Evolutionary conservation across 1,139 yeast genomes (phyloP), one percentile per base, ranked within the genome.

Genomic region (Protomyces gravidus): DNA sequence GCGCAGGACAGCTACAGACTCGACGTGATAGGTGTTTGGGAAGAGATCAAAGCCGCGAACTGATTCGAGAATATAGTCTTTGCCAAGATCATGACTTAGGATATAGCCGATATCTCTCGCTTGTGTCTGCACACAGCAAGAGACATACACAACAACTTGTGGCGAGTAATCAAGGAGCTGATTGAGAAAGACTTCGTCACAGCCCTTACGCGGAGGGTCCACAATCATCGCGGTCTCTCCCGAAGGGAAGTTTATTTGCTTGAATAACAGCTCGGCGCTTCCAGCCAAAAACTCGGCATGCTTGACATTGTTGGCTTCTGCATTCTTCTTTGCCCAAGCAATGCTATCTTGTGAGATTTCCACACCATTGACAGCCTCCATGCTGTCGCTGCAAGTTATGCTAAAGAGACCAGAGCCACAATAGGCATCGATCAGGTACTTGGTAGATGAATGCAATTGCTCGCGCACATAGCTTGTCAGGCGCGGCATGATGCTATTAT

Each of bases 21-120:
- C 98, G 57, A 92, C 97, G 70, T 92, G 98, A 69, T 92, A 96
- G 0, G 98, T 92, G 72, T 90, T 97, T 2, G 98, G 98, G 77
- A 92, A 92, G 73, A 92, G 90, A 72, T 92, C 98, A 73, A 92
- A 92, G 1, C 98, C 98, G 68, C 90, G 82, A 45, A 92, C 78
- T 65, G 92, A 85, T 66, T 87, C 96, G 55, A 92, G 80, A 62
- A 74, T 89, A 39, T 78, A 63, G 19, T 67, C 65, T 42, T 63
- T 61, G 13, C 65, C 82, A 28, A 74, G 78, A 3, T 92, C 85
- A 52, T 82, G 78, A 64, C 80, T 81, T 62, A 90, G 73, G 68
- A 92, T 85, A 77, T 85, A 89, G 65, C 89, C 94, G 52, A 92
- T 73, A 71, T 92, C 98, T 68, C 97, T 77, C 3, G 97, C 97